Base-by-base conservation (phyloP, 345 rosid genomes). In the Nasturtium officinale region DNA sequence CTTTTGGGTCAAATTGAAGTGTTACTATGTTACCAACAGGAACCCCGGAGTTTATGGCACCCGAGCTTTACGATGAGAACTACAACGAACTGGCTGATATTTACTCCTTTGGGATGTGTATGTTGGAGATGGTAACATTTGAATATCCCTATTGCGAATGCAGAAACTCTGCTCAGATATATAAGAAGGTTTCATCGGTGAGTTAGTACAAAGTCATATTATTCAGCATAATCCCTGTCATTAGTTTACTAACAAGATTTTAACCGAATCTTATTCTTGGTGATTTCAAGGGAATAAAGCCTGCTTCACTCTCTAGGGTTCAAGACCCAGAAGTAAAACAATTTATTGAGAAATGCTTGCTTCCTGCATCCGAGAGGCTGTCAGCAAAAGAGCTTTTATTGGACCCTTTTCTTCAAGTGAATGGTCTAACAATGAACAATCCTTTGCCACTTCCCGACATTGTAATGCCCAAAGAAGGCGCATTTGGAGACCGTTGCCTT, bases 41-140 rank as follows among this genome's bases (percentile, higher is more conserved):
- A 74, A 90, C 94, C 62, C 97, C 96, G 2, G 97, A 90, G 73
- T 90, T 88, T 80, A 90, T 90, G 97, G 97, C 97, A 69, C 97
- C 97, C 0, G 97, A 90, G 84, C 77, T 90, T 53, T 90, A 90
- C 62, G 94, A 90, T 18, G 95, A 90, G 80, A 81, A 84, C 70
- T 90, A 88, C 81, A 88, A 86, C 37, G 92, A 90, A 61, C 81
- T 90, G 66, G 92, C 87, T 38, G 97, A 90, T 80, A 83, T 90
- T 30, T 88, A 87, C 74, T 87, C 97, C 26, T 90, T 90, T 67
- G 97, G 97, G 46, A 85, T 90, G 97, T 88, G 97, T 81, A 85
- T 88, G 87, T 76, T 90, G 71, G 95, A 90, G 85, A 85, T 90
- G 92, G 92, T 85, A 47, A 90, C 97, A 40, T 86, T 88, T 80